Base-by-base conservation (phyloP, 2,329 filamentous ascomycete genomes). In the Arthroderma sp. region DNA sequence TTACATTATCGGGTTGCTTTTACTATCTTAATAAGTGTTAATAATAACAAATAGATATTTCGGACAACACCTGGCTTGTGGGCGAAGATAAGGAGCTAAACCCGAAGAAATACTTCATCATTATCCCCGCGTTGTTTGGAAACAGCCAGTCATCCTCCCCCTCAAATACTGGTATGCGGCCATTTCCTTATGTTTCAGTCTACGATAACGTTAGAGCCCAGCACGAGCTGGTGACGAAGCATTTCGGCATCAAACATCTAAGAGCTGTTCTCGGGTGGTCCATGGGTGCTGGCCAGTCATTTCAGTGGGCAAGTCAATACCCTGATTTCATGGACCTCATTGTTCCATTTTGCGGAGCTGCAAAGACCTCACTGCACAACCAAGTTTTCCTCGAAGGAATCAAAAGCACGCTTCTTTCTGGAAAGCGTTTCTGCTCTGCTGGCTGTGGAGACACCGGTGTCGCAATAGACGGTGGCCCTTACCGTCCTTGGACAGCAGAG, bases 31-130 rank as follows among this genome's bases (percentile, higher is more conserved):
- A 22, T 22, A 22, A 22, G 15, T 22, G 15, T 22, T 22, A 22
- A 22, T 3, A 22, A 22, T 22, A 27, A 6, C 28, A 22, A 43
- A 61, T 61, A 64, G 67, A 63, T 2, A 83, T 88, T 49, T 66
- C 71, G 2, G 79, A 84, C 55, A 88, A 88, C 48, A 71, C 82
- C 57, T 87, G 83, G 83, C 72, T 88, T 7, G 72, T 85, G 36
- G 80, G 81, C 8, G 60, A 72, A 4, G 71, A 77, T 52, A 83
- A 77, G 57, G 73, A 78, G 0, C 67, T 88, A 37, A 73, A 73
- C 49, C 81, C 83, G 0, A 65, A 68, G 9, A 71, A 77, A 39
- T 82, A 80, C 62, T 83, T 75, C 61, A 82, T 84, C 47, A 73
- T 85, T 53, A 74, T 84, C 49, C 70, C 77, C 0, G 81, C 80